A percentile compares a stretch with the other conserved stretches of the same genome.
Conservation (phyloP, 2,329 filamentous ascomycete genomes). For the Ascochyta koolunga region DNA sequence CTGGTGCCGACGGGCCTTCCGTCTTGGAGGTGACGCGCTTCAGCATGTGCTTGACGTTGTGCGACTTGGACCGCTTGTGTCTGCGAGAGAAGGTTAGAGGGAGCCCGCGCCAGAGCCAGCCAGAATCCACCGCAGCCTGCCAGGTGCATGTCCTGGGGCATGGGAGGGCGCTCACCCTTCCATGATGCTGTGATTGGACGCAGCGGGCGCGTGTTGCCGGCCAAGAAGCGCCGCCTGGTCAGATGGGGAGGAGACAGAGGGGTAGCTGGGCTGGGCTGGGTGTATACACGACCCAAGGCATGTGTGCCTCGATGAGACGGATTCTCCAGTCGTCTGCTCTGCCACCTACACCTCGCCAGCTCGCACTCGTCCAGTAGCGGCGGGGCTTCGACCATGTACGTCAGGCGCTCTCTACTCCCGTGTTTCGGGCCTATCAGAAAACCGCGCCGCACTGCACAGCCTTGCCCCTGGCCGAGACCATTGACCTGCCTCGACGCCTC, state of each 20-base stretch:
- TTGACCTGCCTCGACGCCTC: too few species aligned
- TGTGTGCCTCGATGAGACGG: neutral
- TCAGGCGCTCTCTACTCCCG: neutral
- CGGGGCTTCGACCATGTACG: slow-evolving; percentile 10
- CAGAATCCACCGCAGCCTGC: neutral
- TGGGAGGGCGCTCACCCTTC: slow-evolving; percentile 39
- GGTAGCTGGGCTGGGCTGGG: neutral
- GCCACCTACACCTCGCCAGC: neutral
- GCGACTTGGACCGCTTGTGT: slow-evolving; percentile 53
- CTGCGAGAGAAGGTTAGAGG: slow-evolving; percentile 21
- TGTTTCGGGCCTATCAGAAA: slow-evolving; percentile 11
- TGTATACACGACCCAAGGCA: neutral
- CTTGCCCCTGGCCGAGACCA: slow-evolving; percentile 8
- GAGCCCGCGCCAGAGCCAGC: slow-evolving; percentile 13
- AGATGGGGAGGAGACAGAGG: slow-evolving; percentile 10
- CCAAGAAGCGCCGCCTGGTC: slow-evolving; percentile 16
- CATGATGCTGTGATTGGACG: slow-evolving; percentile 34
- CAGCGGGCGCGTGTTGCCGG: slow-evolving; percentile 15
- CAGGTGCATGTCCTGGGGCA: slow-evolving; percentile 12
- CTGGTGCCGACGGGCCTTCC: slow-evolving; percentile 33
- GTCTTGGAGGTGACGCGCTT: slow-evolving; percentile 43
- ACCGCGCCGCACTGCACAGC: slow-evolving; percentile 10
- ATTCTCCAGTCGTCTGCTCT: neutral
- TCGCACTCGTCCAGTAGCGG: slow-evolving; percentile 12
- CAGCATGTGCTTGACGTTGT: slow-evolving; percentile 46